phyloP scores from a whole-genome alignment of 192 early-diverging fungal species.

The Podochytrium sp. region DNA sequence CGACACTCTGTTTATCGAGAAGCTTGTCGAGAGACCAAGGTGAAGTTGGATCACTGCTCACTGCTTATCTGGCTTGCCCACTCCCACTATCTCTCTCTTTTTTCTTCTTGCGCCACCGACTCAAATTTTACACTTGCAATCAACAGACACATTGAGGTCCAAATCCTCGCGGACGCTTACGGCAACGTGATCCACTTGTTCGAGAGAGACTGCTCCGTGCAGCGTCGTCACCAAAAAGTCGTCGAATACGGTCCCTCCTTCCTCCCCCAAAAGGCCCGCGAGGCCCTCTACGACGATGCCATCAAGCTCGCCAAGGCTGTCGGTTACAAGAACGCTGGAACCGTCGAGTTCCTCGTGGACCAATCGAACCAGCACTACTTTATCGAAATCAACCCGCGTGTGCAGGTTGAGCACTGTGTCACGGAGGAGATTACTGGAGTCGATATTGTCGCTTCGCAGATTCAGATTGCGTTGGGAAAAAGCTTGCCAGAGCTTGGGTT shows the following conservation, averaged over 20 bases:
- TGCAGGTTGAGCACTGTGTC: slow-evolving; percentile 98
- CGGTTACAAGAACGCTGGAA: slow-evolving; percentile 95
- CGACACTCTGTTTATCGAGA: slow-evolving; percentile 93
- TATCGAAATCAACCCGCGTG: slow-evolving; percentile 97
- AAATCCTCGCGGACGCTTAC: slow-evolving; percentile 81
- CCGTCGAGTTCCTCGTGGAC: slow-evolving; percentile 96
- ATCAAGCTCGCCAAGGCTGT: slow-evolving; percentile 87
- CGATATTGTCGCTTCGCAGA: slow-evolving; percentile 90
- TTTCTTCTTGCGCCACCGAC: too few relatives aligned
- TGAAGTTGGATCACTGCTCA: neutral
- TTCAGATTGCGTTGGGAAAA: slow-evolving; percentile 91
- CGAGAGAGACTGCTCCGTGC: slow-evolving; percentile 97
- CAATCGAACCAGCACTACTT: slow-evolving; percentile 88
- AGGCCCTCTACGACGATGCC: slow-evolving; percentile 85
- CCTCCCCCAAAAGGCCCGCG: slow-evolving; percentile 55
- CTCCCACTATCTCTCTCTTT: neutral
- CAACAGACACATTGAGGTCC: slow-evolving; percentile 89
- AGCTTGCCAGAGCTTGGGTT: slow-evolving; percentile 77
- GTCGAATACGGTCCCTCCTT: slow-evolving; percentile 30
- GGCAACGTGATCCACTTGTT: slow-evolving; percentile 91
- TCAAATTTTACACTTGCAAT: neutral
- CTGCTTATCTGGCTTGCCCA: neutral
- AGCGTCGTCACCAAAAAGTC: slow-evolving; percentile 93
- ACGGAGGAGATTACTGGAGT: slow-evolving; percentile 97
- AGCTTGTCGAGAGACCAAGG: slow-evolving; percentile 86